Evolutionary conservation across 169 alveolate genomes (phyloP).

Genomic region (Eimeria tenella): DNA sequence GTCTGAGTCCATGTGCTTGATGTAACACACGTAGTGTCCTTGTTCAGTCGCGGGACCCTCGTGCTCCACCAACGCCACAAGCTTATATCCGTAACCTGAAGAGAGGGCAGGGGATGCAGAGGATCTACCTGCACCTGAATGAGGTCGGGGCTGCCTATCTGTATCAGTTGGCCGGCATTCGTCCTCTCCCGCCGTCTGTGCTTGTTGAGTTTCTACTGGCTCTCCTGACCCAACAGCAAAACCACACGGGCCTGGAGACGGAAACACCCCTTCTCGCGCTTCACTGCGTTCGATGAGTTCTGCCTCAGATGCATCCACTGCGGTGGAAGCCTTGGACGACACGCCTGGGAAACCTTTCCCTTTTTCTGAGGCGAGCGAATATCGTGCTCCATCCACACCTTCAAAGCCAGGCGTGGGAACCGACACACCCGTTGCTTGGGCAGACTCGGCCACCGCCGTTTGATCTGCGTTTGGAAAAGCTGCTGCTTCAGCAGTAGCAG

Average conservation of each 20-base stretch:
- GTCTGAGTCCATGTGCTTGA: conserved; percentile 61
- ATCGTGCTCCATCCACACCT: not conserved
- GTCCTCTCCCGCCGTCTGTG: no score
- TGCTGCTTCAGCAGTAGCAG: conserved; percentile 29
- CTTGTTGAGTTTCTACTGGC: no score
- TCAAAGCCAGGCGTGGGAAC: not conserved
- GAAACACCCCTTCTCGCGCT: no score
- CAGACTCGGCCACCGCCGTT: not conserved
- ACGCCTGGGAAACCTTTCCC: not conserved
- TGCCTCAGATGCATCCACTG: not conserved
- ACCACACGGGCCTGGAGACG: no score
- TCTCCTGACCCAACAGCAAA: no score
- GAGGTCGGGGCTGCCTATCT: not conserved
- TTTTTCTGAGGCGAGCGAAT: not conserved
- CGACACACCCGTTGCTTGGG: no score
- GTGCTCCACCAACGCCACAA: conserved; percentile 76
- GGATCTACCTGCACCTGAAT: not conserved
- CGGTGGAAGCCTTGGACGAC: not conserved
- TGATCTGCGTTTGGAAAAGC: not conserved
- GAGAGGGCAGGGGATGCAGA: not conserved
- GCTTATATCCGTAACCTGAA: conserved; percentile 12
- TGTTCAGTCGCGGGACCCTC: conserved; percentile 76
- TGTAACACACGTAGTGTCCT: conserved; percentile 77
- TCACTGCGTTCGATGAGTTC: not conserved
- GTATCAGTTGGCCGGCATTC: no score